Evolutionary conservation across 352 stramenopile species (phyloP).

Genomic region (Phytophthora multivora): DNA sequence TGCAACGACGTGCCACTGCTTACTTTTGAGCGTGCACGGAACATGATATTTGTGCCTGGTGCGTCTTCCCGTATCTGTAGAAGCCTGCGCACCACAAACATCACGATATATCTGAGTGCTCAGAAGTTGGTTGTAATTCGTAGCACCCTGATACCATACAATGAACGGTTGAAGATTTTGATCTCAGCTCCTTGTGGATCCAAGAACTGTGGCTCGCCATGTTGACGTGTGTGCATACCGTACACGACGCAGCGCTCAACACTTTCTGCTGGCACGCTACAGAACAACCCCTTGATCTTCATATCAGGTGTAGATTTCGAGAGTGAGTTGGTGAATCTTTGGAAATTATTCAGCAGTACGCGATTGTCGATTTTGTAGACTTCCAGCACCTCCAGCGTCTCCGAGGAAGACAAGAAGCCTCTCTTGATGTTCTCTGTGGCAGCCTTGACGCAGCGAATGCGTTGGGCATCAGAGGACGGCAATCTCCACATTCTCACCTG

Average conservation of each 20-base stretch:
- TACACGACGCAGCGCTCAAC: constrained; percentile 66
- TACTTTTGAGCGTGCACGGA: constrained; percentile 29
- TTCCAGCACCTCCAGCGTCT: constrained; percentile 63
- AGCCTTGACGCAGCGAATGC: constrained; percentile 63
- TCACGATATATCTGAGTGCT: not conserved
- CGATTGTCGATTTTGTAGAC: constrained; percentile 87
- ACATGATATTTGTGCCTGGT: constrained; percentile 24
- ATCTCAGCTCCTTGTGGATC: constrained; percentile 13
- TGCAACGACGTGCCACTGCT: constrained; percentile 11
- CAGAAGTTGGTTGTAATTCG: not conserved
- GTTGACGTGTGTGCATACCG: constrained; percentile 47
- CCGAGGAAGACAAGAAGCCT: constrained; percentile 39
- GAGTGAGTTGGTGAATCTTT: constrained; percentile 41
- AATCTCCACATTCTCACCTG: constrained; percentile 63
- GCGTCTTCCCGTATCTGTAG: constrained; percentile 23
- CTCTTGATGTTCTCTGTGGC: constrained; percentile 76
- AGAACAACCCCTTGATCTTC: constrained; percentile 86
- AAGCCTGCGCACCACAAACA: constrained; percentile 4
- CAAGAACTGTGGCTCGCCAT: constrained; percentile 19
- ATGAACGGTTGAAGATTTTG: constrained; percentile 45
- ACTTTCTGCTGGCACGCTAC: constrained; percentile 51
- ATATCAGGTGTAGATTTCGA: constrained; percentile 8
- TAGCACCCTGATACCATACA: constrained; percentile 16
- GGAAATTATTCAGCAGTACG: constrained; percentile 60
- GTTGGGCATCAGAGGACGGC: constrained; percentile 48